Evolutionary conservation across 768 basidiomycete species (phyloP), one percentile per base, ranked within the genome.

Genomic region (Boletus vermiculosoides): DNA sequence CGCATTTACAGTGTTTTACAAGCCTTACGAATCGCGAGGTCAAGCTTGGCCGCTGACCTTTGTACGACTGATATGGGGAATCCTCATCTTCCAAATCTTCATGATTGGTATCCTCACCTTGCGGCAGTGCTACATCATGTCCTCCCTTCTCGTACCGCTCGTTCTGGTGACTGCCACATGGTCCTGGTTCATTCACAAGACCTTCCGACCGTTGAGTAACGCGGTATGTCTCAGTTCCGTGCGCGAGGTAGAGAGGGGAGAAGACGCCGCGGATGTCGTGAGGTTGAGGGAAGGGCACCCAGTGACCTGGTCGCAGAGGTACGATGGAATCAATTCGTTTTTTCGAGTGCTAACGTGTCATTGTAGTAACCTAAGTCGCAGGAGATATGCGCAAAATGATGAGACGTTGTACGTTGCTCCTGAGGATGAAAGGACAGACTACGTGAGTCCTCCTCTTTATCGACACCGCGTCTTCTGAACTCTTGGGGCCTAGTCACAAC

Each of bases 1-100:
- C 33, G n/a, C 12, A 52, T 41, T 46, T 45, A 0, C 66, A 97
- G 94, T 98, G 20, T 98, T 96, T 78, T 97, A 97, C 78, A 98
- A 98, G 67, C 96, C 97, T 0, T 98, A 98, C 73, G 95, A 98
- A 74, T 93, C 91, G 2, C 90, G 90, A 63, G 97, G 97, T 2
- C 94, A 98, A 75, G 97, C 95, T 1, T 98, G 97, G 96, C 93
- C 94, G 0, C 85, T 98, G 63, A 95, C 97, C 0, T 98, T 95
- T 71, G 82, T 86, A 28, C 90, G 96, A 8, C 83, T 97, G 40
- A 87, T 95, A 33, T 92, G 92, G 88, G 95, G 92, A 45, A 83
- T 98, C 54, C 69, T 96, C 69, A 91, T 96, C 52, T 98, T 95
- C 80, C 85, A 95, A 54, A 70, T 94, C 45, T 97, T 98, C 80